These are phyloP conservation scores for Ceratocystis smalleyi DNA, from an alignment of 2,329 filamentous ascomycete species.

Conservation along the genomic window DNA sequence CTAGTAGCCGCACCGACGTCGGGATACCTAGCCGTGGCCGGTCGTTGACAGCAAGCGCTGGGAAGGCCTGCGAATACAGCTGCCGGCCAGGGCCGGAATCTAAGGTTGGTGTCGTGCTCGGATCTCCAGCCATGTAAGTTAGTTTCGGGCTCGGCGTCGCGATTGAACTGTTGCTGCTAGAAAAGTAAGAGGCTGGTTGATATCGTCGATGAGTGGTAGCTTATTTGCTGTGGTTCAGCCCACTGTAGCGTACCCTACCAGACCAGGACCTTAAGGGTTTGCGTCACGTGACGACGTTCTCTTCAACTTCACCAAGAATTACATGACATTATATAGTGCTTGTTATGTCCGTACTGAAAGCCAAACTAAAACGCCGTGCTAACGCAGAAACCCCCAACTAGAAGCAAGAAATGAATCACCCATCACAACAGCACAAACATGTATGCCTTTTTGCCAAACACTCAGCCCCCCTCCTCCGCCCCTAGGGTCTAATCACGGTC, in stretches of 20 bases:
- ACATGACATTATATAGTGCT: neutral
- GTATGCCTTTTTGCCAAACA: conserved; percentile 1
- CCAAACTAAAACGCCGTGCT: neutral
- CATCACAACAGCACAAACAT: neutral
- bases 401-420: neutral
- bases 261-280: too few relatives aligned
- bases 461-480: neutral
- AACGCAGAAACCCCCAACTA: neutral
- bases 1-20: conserved; percentile 47
- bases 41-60: neutral
- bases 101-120: too few relatives aligned
- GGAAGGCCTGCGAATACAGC: neutral
- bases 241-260: too few relatives aligned
- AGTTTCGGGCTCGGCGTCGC: neutral
- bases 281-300: neutral
- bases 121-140: neutral
- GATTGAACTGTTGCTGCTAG: neutral
- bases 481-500: conserved; percentile 3
- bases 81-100: too few relatives aligned
- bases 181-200: neutral
- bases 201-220: too few relatives aligned
- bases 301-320: neutral
- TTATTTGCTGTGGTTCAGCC: too few relatives aligned
- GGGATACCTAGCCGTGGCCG: conserved; percentile 44
- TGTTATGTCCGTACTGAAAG: conserved; percentile 4